These are phyloP conservation scores for Peribolospora kevripleyi DNA, from an alignment of 768 basidiomycete genomes.

Conservation along the genomic window DNA sequence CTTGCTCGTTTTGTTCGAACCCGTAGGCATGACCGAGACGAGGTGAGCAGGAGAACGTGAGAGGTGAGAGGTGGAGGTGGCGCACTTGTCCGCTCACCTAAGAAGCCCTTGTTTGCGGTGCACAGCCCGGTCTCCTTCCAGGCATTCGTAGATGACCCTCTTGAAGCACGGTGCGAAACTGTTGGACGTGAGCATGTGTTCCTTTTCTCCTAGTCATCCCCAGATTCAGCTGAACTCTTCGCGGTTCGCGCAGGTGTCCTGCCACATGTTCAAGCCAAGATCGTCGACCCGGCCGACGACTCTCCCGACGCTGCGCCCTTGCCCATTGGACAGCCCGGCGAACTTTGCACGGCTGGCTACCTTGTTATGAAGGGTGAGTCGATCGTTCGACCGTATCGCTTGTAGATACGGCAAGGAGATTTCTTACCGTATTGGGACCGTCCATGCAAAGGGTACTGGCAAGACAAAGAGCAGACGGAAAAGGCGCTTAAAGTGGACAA, in stretches of 20 bases:
- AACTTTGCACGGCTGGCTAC: not conserved
- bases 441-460: not conserved
- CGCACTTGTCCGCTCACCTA: no score
- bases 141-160: not conserved
- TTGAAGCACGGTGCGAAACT: not conserved
- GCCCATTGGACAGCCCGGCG: not conserved
- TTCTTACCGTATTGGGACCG: no score
- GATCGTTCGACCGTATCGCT: no score
- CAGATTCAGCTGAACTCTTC: no score
- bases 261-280: not conserved
- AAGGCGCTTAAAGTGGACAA: not conserved
- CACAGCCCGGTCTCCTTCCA: not conserved
- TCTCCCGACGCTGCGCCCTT: not conserved
- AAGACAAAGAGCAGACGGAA: not conserved
- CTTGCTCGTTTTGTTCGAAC: no score
- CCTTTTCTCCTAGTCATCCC: no score
- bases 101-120: slow-evolving; percentile 9
- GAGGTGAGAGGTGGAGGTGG: no score
- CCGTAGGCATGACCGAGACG: no score
- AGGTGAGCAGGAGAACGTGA: no score
- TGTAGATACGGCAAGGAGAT: no score
- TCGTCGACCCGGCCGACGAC: not conserved
- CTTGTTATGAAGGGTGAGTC: not conserved
- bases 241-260: not conserved
- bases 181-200: not conserved